A percentile compares a stretch with the other conserved stretches of the same genome.
Evolutionary conservation across 129 eudicot species (phyloP).

Genomic region (Ambrosia artemisiifolia): DNA sequence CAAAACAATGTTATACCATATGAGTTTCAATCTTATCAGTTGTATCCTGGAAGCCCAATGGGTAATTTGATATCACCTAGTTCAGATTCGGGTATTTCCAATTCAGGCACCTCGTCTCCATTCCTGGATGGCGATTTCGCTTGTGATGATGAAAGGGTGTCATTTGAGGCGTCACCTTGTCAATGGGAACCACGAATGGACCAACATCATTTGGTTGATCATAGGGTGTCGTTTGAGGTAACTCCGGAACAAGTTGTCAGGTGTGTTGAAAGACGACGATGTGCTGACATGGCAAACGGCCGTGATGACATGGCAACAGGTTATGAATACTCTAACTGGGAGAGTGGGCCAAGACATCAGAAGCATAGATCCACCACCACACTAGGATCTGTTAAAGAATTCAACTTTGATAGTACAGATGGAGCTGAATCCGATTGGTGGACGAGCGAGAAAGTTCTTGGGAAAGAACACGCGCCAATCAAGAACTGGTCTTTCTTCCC

Average conservation of each 20-base stretch:
- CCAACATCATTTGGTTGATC: constrained; percentile 38
- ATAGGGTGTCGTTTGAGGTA: constrained; percentile 65
- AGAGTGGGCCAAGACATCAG: constrained; percentile 46
- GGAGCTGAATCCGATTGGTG: constrained; percentile 72
- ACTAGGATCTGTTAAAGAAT: constrained; percentile 73
- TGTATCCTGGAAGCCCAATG: constrained; percentile 94
- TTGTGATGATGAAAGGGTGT: constrained; percentile 34
- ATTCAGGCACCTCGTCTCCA: constrained; percentile 84
- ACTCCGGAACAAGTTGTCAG: constrained; percentile 63
- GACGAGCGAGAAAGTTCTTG: constrained; percentile 63
- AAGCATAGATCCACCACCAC: constrained; percentile 68
- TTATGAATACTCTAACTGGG: constrained; percentile 26
- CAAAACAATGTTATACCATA: constrained; percentile 47
- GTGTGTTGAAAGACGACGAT: constrained; percentile 63
- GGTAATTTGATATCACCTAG: constrained; percentile 79
- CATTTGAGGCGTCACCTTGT: constrained; percentile 22
- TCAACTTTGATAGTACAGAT: constrained; percentile 68
- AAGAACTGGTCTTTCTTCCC: constrained; percentile 81
- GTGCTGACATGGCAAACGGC: constrained; percentile 29
- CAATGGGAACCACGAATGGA: constrained; percentile 51
- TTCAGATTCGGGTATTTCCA: constrained; percentile 72
- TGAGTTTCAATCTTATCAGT: constrained; percentile 82
- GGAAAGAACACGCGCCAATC: constrained; percentile 42
- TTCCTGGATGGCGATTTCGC: constrained; percentile 48
- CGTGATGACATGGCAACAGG: constrained; percentile 25